Evolutionary conservation across 1,139 yeast species (phyloP).

Genomic region (Pichia sp.): DNA sequence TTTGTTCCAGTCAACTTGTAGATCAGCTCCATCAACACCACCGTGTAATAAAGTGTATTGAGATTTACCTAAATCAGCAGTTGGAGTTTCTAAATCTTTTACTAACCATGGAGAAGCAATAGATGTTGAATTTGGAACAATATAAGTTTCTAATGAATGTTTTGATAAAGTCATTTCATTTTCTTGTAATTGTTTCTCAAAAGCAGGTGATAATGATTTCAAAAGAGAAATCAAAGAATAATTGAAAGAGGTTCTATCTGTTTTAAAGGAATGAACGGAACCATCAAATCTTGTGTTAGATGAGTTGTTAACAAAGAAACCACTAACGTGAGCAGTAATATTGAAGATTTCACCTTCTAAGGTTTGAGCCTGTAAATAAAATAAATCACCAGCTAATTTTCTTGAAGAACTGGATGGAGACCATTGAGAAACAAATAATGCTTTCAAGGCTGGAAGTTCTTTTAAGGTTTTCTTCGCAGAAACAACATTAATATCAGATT

Average conservation of each 20-base stretch:
- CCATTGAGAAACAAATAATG: constrained; percentile 72
- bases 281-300: constrained; percentile 51
- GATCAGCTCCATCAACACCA: constrained; percentile 55
- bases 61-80: constrained; percentile 57
- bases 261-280: constrained; percentile 6
- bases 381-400: constrained; percentile 65
- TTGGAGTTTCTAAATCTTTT: constrained; percentile 23
- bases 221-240: constrained; percentile 52
- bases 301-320: constrained; percentile 71
- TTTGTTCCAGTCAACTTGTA: constrained; percentile 79
- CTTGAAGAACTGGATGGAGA: constrained; percentile 57
- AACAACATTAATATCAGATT: constrained; percentile 14
- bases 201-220: constrained; percentile 47
- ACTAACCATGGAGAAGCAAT: constrained; percentile 77
- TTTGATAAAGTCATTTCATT: constrained; percentile 39
- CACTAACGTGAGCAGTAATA: constrained; percentile 71
- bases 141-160: constrained; percentile 49
- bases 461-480: constrained; percentile 25
- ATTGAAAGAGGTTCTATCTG: constrained; percentile 32
- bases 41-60: constrained; percentile 51
- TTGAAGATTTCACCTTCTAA: constrained; percentile 75
- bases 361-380: constrained; percentile 69
- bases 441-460: constrained; percentile 43
- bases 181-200: constrained; percentile 32
- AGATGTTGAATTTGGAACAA: constrained; percentile 54